These are phyloP conservation scores for Penicillium cataractarum DNA, from an alignment of 495 filamentous ascomycete species.

Conservation along the genomic window DNA sequence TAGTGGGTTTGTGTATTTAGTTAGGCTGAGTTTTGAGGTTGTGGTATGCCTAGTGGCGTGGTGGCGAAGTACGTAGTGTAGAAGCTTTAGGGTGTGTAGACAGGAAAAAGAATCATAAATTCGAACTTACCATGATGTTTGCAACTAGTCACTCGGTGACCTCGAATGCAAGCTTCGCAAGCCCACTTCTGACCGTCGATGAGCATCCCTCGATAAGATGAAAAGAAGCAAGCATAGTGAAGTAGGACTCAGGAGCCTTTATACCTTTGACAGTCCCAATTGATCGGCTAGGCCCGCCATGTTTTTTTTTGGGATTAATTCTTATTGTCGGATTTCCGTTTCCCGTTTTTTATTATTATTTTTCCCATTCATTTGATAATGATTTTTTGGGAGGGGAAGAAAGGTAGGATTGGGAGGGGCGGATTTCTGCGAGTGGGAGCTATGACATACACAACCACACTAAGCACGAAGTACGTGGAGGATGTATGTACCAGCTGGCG, in stretches of 20 bases:
- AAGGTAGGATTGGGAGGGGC: slow-evolving; percentile 25
- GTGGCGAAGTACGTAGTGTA: background rate
- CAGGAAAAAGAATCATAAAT: background rate
- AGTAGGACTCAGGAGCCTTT: slow-evolving; percentile 17
- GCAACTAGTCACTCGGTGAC: slow-evolving; percentile 74
- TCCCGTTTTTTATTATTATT: slow-evolving; percentile 1
- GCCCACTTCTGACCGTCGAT: slow-evolving; percentile 88
- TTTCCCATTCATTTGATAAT: background rate
- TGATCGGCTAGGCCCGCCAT: slow-evolving; percentile 15
- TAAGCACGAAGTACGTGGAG: slow-evolving; percentile 6
- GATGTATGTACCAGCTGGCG: background rate
- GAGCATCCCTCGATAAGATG: slow-evolving; percentile 61
- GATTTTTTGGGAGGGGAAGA: background rate
- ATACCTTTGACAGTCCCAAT: slow-evolving; percentile 17
- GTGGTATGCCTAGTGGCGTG: background rate
- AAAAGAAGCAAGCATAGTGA: slow-evolving; percentile 16
- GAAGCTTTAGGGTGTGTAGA: too few relatives aligned
- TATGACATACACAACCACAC: slow-evolving; percentile 29
- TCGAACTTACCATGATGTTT: slow-evolving; percentile 50
- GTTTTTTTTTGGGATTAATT: slow-evolving; percentile 1
- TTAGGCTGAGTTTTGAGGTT: slow-evolving; percentile 3
- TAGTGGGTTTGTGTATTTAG: slow-evolving; percentile 36
- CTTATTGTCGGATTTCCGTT: background rate
- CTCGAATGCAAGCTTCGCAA: slow-evolving; percentile 91
- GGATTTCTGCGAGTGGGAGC: slow-evolving; percentile 12